Percentiles rank a stretch among this genome's conserved stretches.
Conservation (phyloP, 202 grass and related monocot species). For the Schoenoplectus triqueter region DNA sequence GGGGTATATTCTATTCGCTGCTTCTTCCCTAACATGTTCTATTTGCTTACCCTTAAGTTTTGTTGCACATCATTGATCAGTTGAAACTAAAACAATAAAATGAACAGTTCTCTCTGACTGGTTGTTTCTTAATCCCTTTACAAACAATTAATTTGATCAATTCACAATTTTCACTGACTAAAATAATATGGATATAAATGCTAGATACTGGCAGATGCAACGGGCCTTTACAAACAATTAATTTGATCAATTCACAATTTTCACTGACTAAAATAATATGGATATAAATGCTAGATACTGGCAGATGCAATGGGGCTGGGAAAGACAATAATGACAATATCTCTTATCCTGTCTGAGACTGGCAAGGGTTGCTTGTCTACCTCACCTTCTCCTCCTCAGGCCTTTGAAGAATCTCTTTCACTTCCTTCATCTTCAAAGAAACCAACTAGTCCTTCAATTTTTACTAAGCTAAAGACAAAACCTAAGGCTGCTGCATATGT, state of each 20-base stretch:
- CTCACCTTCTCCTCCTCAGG: slow-evolving; percentile 45
- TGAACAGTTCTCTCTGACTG: background rate
- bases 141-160: background rate
- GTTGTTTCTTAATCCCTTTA: background rate
- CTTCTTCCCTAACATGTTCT: slow-evolving; percentile 2
- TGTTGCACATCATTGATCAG: slow-evolving; percentile 5
- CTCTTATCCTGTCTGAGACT: slow-evolving; percentile 83
- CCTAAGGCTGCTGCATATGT: slow-evolving; percentile 53
- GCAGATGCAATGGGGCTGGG: slow-evolving; percentile 99
- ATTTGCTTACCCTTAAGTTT: slow-evolving; percentile 32
- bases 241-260: background rate
- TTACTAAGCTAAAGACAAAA: slow-evolving; percentile 68
- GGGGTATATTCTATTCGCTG: slow-evolving; percentile 60
- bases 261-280: slow-evolving; percentile 21
- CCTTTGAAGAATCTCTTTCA: slow-evolving; percentile 51
- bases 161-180: slow-evolving; percentile 28
- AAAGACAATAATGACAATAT: slow-evolving; percentile 96
- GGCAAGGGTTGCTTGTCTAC: slow-evolving; percentile 62
- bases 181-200: slow-evolving; percentile 39
- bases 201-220: slow-evolving; percentile 98
- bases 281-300: slow-evolving; percentile 71
- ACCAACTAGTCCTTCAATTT: slow-evolving; percentile 66
- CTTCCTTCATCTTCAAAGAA: slow-evolving; percentile 59
- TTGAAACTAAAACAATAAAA: background rate
- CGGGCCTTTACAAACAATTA: slow-evolving; percentile 46